Evolutionary conservation across 345 rosid genomes (phyloP).

Genomic region (Capsella bursapastoris): DNA sequence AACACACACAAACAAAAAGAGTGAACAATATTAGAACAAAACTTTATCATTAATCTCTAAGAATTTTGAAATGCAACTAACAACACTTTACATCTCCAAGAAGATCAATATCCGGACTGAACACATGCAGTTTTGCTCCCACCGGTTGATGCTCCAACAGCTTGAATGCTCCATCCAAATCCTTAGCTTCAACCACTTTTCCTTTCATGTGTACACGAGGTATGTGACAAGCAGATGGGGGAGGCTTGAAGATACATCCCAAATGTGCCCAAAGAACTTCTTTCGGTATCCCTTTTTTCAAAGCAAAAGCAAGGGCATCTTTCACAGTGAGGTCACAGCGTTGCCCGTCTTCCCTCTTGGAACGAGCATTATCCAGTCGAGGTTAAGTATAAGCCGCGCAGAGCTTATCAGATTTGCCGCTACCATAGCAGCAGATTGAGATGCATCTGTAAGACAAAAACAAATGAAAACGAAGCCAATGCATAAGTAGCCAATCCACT

Average conservation of each 20-base stretch:
- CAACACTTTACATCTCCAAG: constrained; percentile 26
- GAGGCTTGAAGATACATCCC: constrained; percentile 25
- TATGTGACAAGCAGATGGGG: constrained; percentile 4
- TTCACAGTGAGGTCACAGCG: constrained; percentile 12
- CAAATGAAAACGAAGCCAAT: neutral
- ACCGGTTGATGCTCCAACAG: neutral
- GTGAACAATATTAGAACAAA: neutral
- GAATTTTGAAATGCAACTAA: neutral
- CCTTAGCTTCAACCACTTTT: constrained; percentile 1
- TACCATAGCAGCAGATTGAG: constrained; percentile 17
- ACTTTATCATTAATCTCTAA: neutral
- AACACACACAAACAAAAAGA: neutral
- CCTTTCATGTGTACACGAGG: constrained; percentile 35
- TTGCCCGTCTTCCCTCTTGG: neutral
- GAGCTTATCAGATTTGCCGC: constrained; percentile 22
- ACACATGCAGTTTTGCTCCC: constrained; percentile 36
- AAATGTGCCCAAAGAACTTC: neutral
- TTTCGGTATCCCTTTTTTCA: constrained; percentile 22
- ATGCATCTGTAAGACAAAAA: constrained; percentile 15
- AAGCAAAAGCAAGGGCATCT: constrained; percentile 4
- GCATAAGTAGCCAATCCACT: neutral
- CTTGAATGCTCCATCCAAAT: neutral
- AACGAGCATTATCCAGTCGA: constrained; percentile 20
- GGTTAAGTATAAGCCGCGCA: constrained; percentile 4
- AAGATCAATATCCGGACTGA: constrained; percentile 30